Evolutionary conservation across 345 rosid genomes (phyloP).

Genomic region (Populus tremula): DNA sequence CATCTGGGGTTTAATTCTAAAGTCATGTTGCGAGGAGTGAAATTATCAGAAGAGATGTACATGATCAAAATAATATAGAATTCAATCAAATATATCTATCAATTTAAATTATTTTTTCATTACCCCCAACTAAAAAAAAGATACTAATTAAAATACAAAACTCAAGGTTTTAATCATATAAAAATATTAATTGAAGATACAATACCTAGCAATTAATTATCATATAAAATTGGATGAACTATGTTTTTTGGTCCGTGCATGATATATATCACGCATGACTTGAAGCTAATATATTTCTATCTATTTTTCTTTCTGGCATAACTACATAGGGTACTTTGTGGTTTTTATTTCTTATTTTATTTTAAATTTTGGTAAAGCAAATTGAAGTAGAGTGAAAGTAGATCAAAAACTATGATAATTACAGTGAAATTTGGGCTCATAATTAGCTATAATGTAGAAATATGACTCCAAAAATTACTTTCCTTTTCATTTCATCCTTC

Average conservation of each 20-base stretch:
- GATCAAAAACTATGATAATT: neutral
- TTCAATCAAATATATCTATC: too few species aligned
- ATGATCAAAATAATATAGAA: neutral
- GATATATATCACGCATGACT: neutral
- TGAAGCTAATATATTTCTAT: neutral
- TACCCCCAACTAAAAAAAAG: too few species aligned
- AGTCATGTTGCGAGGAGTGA: too few species aligned
- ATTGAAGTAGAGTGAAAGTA: neutral
- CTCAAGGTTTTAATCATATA: too few species aligned
- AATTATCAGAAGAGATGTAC: too few species aligned
- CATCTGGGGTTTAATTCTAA: too few species aligned
- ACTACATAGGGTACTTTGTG: too few species aligned
- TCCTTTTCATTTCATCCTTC: neutral
- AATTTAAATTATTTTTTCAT: too few species aligned
- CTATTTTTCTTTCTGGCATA: neutral
- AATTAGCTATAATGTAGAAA: slow-evolving; percentile 5
- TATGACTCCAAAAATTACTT: slow-evolving; percentile 1
- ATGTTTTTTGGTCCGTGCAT: neutral
- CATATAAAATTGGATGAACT: neutral
- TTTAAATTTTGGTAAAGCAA: neutral
- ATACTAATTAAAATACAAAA: too few species aligned
- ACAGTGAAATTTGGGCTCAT: neutral
- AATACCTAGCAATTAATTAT: too few species aligned
- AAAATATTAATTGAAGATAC: too few species aligned
- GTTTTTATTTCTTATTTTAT: too few species aligned